Evolutionary conservation across 768 basidiomycete species (phyloP).

Genomic region (Pleurotus ostreatus): DNA sequence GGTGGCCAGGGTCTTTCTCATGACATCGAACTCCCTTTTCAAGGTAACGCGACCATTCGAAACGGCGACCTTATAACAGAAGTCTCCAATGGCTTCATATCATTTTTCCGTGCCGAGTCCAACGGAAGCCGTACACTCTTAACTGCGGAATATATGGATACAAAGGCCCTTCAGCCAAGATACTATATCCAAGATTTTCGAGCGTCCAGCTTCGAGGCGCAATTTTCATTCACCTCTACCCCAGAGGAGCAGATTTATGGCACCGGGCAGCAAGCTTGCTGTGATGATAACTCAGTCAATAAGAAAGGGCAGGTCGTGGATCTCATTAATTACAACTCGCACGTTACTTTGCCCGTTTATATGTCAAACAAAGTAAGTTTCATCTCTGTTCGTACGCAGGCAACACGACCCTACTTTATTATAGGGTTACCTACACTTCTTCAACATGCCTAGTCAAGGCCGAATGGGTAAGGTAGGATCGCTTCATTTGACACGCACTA

Average conservation of each 20-base stretch:
- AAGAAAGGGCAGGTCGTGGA: conserved; percentile 36
- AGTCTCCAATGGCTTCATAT: conserved; percentile 20
- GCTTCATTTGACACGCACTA: neutral
- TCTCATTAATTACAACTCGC: conserved; percentile 32
- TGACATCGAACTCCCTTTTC: conserved; percentile 24
- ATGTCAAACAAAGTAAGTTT: conserved; percentile 31
- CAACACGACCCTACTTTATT: too few species aligned
- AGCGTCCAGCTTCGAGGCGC: conserved; percentile 24
- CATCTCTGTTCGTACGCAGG: neutral
- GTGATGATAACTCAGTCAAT: conserved; percentile 30
- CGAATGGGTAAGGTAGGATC: conserved; percentile 21
- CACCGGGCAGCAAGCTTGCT: conserved; percentile 32
- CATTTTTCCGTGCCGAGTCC: conserved; percentile 26
- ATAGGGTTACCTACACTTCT: conserved; percentile 31
- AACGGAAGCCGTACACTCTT: conserved; percentile 24
- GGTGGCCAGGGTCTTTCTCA: conserved; percentile 24
- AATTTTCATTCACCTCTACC: conserved; percentile 27
- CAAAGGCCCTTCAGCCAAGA: conserved; percentile 24
- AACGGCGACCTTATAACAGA: conserved; percentile 28
- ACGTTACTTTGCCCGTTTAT: conserved; percentile 29
- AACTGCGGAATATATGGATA: conserved; percentile 26
- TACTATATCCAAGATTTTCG: conserved; percentile 29
- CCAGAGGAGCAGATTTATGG: conserved; percentile 33
- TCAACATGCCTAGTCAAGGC: conserved; percentile 33
- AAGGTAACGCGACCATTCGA: conserved; percentile 24